Evolutionary conservation across 805 yeast species (phyloP).

Genomic region (Ogataea paraovalis): DNA sequence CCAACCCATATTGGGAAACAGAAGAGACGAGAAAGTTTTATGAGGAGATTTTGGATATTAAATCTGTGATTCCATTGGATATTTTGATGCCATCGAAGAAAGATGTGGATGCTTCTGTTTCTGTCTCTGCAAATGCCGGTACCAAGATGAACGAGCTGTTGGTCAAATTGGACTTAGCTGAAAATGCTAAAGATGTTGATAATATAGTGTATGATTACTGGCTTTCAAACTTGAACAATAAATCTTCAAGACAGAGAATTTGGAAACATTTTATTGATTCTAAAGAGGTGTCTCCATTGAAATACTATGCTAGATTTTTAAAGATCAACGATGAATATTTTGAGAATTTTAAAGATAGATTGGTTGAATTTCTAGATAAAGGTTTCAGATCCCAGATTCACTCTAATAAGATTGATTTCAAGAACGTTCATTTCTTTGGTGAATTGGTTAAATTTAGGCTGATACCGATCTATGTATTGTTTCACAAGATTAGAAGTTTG

Average conservation of each 20-base stretch:
- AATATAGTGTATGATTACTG: conserved; percentile 45
- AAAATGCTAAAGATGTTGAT: conserved; percentile 48
- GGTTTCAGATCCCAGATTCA: conserved; percentile 60
- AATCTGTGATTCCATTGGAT: background rate
- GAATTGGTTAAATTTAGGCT: conserved; percentile 76
- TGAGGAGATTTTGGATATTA: conserved; percentile 44
- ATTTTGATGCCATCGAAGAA: conserved; percentile 4
- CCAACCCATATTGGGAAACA: conserved; percentile 53
- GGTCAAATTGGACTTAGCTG: conserved; percentile 31
- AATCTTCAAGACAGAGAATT: conserved; percentile 65
- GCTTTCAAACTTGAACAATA: conserved; percentile 53
- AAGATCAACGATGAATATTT: conserved; percentile 52
- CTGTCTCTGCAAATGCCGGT: conserved; percentile 11
- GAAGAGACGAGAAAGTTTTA: conserved; percentile 65
- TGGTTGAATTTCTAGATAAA: conserved; percentile 51
- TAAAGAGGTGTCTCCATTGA: conserved; percentile 41
- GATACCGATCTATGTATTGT: conserved; percentile 64
- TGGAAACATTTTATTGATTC: conserved; percentile 50
- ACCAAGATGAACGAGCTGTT: conserved; percentile 11
- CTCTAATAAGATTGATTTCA: conserved; percentile 48
- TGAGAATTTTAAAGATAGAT: conserved; percentile 47
- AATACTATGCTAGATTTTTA: conserved; percentile 61
- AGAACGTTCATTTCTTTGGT: conserved; percentile 57
- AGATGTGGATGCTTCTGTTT: conserved; percentile 1
- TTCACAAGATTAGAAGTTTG: conserved; percentile 66